Evolutionary conservation across 352 stramenopile species (phyloP).

Genomic region (Phytophthora lateralis): DNA sequence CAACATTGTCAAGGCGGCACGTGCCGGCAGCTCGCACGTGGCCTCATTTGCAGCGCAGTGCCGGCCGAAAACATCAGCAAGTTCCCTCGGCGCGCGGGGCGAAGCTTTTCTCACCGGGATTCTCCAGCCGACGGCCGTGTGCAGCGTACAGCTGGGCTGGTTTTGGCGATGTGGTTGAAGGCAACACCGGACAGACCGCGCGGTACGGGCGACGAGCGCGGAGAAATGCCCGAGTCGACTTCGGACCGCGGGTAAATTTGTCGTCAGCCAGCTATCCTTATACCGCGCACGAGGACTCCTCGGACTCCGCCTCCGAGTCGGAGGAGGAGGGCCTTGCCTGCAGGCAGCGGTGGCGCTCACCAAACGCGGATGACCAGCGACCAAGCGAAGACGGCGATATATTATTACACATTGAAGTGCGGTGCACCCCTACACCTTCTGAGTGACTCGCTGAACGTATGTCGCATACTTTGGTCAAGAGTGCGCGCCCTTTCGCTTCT

Average conservation of each 20-base stretch:
- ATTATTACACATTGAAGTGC: slow-evolving; percentile 13
- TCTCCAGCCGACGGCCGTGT: neutral
- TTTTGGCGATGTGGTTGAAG: slow-evolving; percentile 3
- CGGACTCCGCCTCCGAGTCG: no score
- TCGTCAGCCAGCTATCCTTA: neutral
- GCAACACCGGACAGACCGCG: neutral
- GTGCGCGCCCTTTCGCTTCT: slow-evolving; percentile 19
- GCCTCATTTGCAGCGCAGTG: neutral
- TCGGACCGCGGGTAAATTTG: neutral
- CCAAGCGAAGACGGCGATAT: neutral
- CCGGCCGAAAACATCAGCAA: neutral
- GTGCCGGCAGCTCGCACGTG: neutral
- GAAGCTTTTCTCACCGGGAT: neutral
- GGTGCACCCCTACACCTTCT: slow-evolving; percentile 10
- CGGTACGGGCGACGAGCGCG: slow-evolving; percentile 1
- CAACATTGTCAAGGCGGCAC: slow-evolving; percentile 6
- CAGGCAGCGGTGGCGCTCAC: neutral
- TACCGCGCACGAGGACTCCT: no score
- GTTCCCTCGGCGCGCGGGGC: neutral
- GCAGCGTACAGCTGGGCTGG: neutral
- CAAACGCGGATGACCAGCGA: neutral
- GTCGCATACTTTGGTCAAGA: neutral
- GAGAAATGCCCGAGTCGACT: slow-evolving; percentile 1
- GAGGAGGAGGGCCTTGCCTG: no score
- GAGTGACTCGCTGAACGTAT: neutral